These are phyloP conservation scores for Parsonsia alboflavescens DNA, from an alignment of 257 asterid genomes.

Conservation along the genomic window DNA sequence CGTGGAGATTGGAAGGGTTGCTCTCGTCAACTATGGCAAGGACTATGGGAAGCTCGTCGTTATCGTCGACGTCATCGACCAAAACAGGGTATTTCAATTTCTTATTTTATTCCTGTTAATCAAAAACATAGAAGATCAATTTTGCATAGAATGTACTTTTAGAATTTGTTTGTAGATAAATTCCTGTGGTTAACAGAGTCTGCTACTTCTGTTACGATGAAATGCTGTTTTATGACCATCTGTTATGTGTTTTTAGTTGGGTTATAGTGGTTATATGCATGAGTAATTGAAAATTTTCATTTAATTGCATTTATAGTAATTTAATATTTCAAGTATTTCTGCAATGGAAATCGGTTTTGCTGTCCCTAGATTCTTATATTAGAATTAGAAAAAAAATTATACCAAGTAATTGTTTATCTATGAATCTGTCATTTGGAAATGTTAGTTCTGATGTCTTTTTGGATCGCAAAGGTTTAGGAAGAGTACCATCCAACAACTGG, in stretches of 20 bases:
- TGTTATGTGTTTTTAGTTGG: not conserved
- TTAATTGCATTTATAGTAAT: not conserved
- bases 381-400: not conserved
- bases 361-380: not conserved
- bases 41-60: slow-evolving; percentile 88
- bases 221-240: not conserved
- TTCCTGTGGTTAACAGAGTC: not conserved
- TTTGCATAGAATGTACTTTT: not conserved
- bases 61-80: slow-evolving; percentile 85
- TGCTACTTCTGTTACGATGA: not conserved
- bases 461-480: not conserved
- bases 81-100: slow-evolving; percentile 53
- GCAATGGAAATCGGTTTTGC: not conserved
- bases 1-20: slow-evolving; percentile 94
- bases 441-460: too few species aligned
- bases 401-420: not conserved
- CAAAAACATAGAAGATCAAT: not conserved
- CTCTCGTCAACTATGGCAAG: slow-evolving; percentile 79
- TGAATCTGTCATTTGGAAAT: not conserved
- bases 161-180: not conserved
- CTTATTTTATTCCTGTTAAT: not conserved
- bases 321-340: not conserved
- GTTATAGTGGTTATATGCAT: not conserved
- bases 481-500: not conserved
- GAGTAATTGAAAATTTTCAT: not conserved